Conservation (phyloP, 2,329 filamentous ascomycete species). For the Sporothrix variecibatus region DNA sequence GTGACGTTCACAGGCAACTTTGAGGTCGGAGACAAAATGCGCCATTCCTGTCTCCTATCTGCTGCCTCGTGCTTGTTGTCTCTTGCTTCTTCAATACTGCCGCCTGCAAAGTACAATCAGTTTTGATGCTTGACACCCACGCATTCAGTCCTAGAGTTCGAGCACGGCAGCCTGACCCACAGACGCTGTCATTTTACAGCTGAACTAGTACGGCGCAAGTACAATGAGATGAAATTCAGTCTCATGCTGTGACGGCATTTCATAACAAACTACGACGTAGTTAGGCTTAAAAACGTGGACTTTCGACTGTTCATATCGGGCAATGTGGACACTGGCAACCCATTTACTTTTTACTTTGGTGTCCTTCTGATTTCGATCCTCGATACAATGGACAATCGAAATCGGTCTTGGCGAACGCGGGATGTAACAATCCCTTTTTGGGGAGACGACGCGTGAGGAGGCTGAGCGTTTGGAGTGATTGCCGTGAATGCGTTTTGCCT, state of each 20-base stretch:
- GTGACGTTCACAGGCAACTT: slow-evolving; percentile 1
- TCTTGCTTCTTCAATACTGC: background rate
- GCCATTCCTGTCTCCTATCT: background rate
- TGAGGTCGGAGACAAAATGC: background rate
- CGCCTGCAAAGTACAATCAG: background rate
- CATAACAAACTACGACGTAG: background rate
- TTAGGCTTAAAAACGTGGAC: background rate
- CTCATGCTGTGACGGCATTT: background rate
- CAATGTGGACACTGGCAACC: background rate
- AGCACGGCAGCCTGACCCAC: background rate
- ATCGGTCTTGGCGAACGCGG: slow-evolving; percentile 27
- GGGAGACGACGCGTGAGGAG: slow-evolving; percentile 12
- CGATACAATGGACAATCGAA: background rate
- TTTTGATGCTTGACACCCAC: background rate
- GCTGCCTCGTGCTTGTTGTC: background rate
- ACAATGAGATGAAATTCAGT: background rate
- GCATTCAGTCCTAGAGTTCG: background rate
- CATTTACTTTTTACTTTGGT: background rate
- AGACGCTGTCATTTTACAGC: background rate
- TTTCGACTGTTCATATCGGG: background rate
- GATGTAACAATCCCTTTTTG: slow-evolving; percentile 28
- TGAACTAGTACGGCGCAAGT: background rate
- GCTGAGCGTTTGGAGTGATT: slow-evolving; percentile 21
- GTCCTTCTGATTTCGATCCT: background rate
- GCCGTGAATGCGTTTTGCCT: slow-evolving; percentile 4